Base-by-base conservation (phyloP, 805 yeast species). In the Barnettozyma sucrosica region DNA sequence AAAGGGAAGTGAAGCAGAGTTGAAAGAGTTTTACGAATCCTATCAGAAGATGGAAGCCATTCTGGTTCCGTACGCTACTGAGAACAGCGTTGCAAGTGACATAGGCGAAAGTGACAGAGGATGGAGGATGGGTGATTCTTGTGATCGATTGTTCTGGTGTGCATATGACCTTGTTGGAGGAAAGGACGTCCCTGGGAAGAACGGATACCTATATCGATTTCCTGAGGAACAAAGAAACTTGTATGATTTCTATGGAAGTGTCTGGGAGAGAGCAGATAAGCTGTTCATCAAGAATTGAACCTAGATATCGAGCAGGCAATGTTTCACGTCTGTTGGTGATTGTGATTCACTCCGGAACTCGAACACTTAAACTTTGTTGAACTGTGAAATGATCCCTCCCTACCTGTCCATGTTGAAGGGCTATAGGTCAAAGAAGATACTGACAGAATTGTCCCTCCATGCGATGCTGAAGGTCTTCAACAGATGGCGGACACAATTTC, bases 91-190 rank as follows among this genome's bases (percentile, higher is more conserved):
- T 55, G 59, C 39, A 46, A 43, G 55, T 10, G 77, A 75, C 50
- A 9, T 5, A 9, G 62, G 66, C n/a, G 68, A 70, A 48, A 76
- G 74, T 33, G 32, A 25, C 7, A 49, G 59, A 47, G 64, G 64
- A 8, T 79, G 84, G 84, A 67, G 67, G 55, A 73, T 68, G 56
- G 58, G 63, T 10, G 61, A 61, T 2, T 69, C 70, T 50, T 80
- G 86, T 62, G 65, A 66, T n/a, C 67, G 70, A 16, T 79, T 75
- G 55, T 54, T 72, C 18, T 80, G 80, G 80, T 79, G 84, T 66
- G 83, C 82, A 0, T 77, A 76, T 56, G 76, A 78, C 48, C 63
- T 66, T 23, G 68, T 79, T 51, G 85, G 83, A 10, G 65, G 59
- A 2, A 45, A 39, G 18, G 60, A 59, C 39, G 44, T 30, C 19